Evolutionary conservation across 2,329 filamentous ascomycete genomes (phyloP).

Genomic region (Ceratocystis huliohia): DNA sequence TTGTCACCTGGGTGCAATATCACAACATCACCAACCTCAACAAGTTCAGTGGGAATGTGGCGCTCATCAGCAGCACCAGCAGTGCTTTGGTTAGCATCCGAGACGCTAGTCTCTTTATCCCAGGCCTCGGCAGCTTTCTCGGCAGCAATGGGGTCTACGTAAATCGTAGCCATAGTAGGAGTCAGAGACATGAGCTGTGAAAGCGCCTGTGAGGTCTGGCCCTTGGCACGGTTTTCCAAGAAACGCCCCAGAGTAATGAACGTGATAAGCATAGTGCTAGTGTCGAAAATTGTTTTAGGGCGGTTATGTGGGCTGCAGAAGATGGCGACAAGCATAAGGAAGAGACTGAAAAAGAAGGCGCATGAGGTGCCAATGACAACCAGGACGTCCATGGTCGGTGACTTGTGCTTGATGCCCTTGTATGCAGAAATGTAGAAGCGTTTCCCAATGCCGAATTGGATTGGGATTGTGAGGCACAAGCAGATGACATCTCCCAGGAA

Average conservation of each 20-base stretch:
- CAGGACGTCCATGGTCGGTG: constrained; percentile 95
- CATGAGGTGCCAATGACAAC: constrained; percentile 88
- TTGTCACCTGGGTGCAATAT: constrained; percentile 91
- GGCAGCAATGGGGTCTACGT: constrained; percentile 82
- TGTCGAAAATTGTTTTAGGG: constrained; percentile 88
- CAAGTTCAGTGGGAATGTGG: constrained; percentile 77
- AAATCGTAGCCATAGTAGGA: constrained; percentile 94
- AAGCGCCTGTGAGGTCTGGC: constrained; percentile 86
- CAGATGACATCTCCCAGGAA: constrained; percentile 83
- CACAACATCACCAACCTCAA: constrained; percentile 88
- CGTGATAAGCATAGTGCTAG: constrained; percentile 94
- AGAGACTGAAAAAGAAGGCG: constrained; percentile 89
- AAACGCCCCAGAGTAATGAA: constrained; percentile 87
- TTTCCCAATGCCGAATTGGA: constrained; percentile 92
- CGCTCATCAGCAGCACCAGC: constrained; percentile 63
- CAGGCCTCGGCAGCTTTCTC: constrained; percentile 79
- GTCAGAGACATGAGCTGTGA: constrained; percentile 91
- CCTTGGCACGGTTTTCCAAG: constrained; percentile 88
- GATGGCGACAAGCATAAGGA: constrained; percentile 74
- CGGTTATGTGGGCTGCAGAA: constrained; percentile 60
- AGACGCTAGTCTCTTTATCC: constrained; percentile 37
- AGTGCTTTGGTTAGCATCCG: constrained; percentile 29
- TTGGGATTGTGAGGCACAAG: constrained; percentile 70
- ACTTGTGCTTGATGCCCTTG: constrained; percentile 78
- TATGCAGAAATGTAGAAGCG: constrained; percentile 91